A percentile compares a stretch with the other conserved stretches of the same genome.
Conservation (phyloP, 495 filamentous ascomycete genomes). For the Podospora sp. region DNA sequence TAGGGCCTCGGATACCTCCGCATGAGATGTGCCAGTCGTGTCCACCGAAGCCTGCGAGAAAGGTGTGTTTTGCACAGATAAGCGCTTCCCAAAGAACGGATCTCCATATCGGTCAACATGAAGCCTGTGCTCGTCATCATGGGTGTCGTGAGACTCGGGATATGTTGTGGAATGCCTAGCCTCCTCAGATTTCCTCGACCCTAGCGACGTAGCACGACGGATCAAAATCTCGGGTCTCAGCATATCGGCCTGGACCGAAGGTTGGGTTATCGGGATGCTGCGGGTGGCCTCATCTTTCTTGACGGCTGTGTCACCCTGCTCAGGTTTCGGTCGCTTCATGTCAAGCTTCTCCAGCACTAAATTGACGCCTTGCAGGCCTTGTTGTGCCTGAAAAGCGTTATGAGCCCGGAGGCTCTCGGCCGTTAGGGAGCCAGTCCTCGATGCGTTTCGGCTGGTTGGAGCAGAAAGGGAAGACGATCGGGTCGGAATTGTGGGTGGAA, state of each 20-base stretch:
- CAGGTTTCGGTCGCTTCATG: constrained; percentile 22
- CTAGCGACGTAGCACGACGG: constrained; percentile 36
- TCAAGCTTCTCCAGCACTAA: constrained; percentile 33
- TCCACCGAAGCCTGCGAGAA: constrained; percentile 63
- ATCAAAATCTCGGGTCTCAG: constrained; percentile 20
- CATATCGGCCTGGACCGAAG: neutral
- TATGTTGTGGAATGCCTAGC: constrained; percentile 3
- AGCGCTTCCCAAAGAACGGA: constrained; percentile 56
- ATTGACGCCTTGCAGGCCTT: constrained; percentile 35
- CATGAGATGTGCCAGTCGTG: constrained; percentile 54
- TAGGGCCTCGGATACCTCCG: constrained; percentile 74
- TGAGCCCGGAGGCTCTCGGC: constrained; percentile 67
- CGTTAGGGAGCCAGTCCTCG: constrained; percentile 66
- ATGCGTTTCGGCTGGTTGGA: constrained; percentile 68
- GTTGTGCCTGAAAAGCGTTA: constrained; percentile 45
- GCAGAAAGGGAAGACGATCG: constrained; percentile 71
- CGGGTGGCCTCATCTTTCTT: neutral
- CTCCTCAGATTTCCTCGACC: constrained; percentile 32
- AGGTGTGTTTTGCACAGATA: constrained; percentile 56
- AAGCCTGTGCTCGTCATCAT: constrained; percentile 36
- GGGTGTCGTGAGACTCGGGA: constrained; percentile 18
- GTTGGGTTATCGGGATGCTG: neutral
- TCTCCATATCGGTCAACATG: constrained; percentile 55
- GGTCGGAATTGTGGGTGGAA: constrained; percentile 60
- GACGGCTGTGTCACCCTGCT: neutral